Evolutionary conservation across 2,329 filamentous ascomycete genomes (phyloP), one percentile per base, ranked within the genome.

Genomic region (Chrysosporium queenslandicum): DNA sequence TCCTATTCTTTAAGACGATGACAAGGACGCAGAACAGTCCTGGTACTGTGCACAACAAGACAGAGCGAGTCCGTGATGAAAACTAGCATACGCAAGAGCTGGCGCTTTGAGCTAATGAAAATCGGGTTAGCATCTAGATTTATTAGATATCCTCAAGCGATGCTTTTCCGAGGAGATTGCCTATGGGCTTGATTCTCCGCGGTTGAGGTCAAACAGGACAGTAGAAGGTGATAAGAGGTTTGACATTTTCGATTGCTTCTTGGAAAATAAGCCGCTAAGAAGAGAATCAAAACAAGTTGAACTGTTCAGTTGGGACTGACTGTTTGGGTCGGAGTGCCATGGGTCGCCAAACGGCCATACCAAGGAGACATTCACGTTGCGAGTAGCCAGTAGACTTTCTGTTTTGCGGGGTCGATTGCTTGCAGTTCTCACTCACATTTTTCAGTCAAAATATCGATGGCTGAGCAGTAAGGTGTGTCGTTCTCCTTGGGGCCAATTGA

Each of bases 211-310:
- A 39, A 20, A 20, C 36, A 39, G 16, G 36, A 20, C n/a, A 39
- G n/a, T 39, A 16, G 23, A 40, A n/a, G 5, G 23, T 8, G 4
- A 12, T 1, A 40, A 16, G 37, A 40, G 11, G 37, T 21, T 12
- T 21, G 18, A 40, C 18, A 23, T 23, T 4, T 20, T 12, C 8
- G 18, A 18, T 20, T 18, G 36, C 16, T 1, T 39, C 20, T 39
- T 4, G 12, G n/a, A 39, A 36, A 6, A 30, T 5, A 30, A 20
- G 18, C n/a, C 14, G 37, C n/a, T 21, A 21, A 18, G 16, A 9
- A 16, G 12, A 34, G 36, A 41, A 41, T 27, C 37, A 50, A 50
- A 50, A 50, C 48, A 50, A 42, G 39, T n/a, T 25, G 16, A n/a
- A n/a, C 39, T 45, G 11, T 42, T 41, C 16, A 27, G 27, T 16